phyloP scores from a whole-genome alignment of 176 grass and related monocot species.

The Aegilops sharonensis region DNA sequence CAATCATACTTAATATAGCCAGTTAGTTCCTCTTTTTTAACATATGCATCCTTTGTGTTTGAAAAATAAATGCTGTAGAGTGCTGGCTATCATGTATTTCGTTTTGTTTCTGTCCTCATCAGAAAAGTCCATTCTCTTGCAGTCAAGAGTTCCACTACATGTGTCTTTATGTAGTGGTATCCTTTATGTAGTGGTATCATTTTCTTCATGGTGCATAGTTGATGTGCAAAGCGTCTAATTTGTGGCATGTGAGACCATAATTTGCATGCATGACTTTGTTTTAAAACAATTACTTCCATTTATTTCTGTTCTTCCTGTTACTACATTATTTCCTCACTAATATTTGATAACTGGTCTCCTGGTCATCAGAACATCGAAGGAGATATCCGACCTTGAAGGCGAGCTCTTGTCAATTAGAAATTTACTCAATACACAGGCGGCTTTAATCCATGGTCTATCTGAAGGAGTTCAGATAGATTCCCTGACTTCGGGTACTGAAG shows the following conservation, averaged over 20 bases:
- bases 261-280: neutral
- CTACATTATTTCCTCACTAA: neutral
- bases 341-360: slow-evolving; percentile 28
- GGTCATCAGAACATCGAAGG: slow-evolving; percentile 80
- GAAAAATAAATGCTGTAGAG: slow-evolving; percentile 3
- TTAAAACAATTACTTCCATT: slow-evolving; percentile 16
- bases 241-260: neutral
- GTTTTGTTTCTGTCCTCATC: neutral
- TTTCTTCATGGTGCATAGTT: neutral
- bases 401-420: slow-evolving; percentile 85
- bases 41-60: neutral
- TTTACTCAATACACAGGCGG: slow-evolving; percentile 67
- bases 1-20: neutral
- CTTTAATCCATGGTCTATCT: slow-evolving; percentile 74
- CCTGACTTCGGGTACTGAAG: slow-evolving; percentile 41
- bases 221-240: slow-evolving; percentile 4
- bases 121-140: too few relatives aligned
- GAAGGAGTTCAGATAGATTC: slow-evolving; percentile 84
- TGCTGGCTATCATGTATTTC: slow-evolving; percentile 13
- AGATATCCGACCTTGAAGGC: slow-evolving; percentile 91
- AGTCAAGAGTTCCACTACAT: neutral
- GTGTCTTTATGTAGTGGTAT: neutral
- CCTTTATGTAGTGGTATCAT: neutral
- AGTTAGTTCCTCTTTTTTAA: neutral
- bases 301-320: neutral